These are phyloP conservation scores for Entamoeba nuttalli DNA, from an alignment of 208 protist genomes.

Conservation along the genomic window DNA sequence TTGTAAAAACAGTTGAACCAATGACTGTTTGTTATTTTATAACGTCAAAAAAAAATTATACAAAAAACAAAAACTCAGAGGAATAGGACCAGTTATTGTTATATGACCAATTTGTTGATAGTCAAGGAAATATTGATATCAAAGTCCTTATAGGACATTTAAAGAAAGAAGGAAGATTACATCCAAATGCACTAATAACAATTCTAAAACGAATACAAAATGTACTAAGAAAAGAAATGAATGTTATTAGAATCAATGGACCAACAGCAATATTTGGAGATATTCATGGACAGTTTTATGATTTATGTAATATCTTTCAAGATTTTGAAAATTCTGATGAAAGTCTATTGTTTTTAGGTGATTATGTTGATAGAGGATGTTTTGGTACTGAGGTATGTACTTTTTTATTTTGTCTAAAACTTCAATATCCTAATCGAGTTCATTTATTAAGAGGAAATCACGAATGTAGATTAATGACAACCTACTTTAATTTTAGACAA, in stretches of 20 bases:
- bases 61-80: not conserved
- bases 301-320: not conserved
- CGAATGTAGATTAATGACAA: constrained; percentile 15
- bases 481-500: constrained; percentile 19
- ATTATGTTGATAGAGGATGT: constrained; percentile 39
- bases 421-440: constrained; percentile 10
- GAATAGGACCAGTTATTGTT: not conserved
- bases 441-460: constrained; percentile 23
- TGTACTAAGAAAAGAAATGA: not conserved
- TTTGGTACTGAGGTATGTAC: constrained; percentile 83
- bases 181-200: not conserved
- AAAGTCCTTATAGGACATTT: not conserved
- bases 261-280: not conserved
- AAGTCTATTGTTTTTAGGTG: constrained; percentile 17
- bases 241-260: not conserved
- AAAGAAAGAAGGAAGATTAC: not conserved
- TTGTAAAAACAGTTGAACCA: not conserved
- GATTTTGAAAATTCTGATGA: constrained; percentile 60
- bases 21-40: not conserved
- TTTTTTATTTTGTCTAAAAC: constrained; percentile 76
- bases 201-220: not conserved
- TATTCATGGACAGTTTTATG: constrained; percentile 10
- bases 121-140: not conserved
- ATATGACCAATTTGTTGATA: not conserved
- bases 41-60: too few species aligned